Evolutionary conservation across 305 asterid species (phyloP).

Genomic region (Fraxinus albicans): DNA sequence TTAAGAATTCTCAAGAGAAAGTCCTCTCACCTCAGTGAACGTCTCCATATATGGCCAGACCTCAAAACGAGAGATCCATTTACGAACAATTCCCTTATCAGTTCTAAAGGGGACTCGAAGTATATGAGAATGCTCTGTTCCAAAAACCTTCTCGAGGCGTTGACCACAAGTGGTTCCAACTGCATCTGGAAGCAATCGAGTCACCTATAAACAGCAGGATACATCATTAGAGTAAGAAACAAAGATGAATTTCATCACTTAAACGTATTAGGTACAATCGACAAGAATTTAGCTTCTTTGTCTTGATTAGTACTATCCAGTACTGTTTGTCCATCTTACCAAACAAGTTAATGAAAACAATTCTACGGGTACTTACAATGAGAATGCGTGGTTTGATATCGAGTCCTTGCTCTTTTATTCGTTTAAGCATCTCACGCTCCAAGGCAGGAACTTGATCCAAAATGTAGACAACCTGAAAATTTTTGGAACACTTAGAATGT

Average conservation of each 20-base stretch:
- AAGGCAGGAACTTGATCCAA: constrained; percentile 90
- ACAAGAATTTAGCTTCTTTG: neutral
- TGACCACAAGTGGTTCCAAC: constrained; percentile 80
- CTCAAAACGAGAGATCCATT: constrained; percentile 84
- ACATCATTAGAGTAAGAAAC: neutral
- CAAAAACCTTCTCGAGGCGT: constrained; percentile 64
- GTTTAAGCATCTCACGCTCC: constrained; percentile 73
- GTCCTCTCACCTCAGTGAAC: constrained; percentile 58
- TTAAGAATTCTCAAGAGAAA: neutral
- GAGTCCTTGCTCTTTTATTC: constrained; percentile 84
- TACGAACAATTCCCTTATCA: constrained; percentile 67
- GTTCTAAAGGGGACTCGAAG: constrained; percentile 77
- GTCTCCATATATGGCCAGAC: constrained; percentile 91
- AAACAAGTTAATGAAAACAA: neutral
- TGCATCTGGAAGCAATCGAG: constrained; percentile 80
- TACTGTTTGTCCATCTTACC: neutral
- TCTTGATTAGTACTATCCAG: neutral
- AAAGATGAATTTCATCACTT: neutral
- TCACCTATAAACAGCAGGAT: constrained; percentile 41
- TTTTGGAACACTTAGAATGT: neutral
- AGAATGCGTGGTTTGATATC: constrained; percentile 71
- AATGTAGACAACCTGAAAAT: constrained; percentile 67
- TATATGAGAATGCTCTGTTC: constrained; percentile 69
- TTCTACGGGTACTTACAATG: constrained; percentile 39
- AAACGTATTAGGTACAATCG: neutral